Base-by-base conservation (phyloP, 768 basidiomycete genomes). In the Boletus pseudopeckii region DNA sequence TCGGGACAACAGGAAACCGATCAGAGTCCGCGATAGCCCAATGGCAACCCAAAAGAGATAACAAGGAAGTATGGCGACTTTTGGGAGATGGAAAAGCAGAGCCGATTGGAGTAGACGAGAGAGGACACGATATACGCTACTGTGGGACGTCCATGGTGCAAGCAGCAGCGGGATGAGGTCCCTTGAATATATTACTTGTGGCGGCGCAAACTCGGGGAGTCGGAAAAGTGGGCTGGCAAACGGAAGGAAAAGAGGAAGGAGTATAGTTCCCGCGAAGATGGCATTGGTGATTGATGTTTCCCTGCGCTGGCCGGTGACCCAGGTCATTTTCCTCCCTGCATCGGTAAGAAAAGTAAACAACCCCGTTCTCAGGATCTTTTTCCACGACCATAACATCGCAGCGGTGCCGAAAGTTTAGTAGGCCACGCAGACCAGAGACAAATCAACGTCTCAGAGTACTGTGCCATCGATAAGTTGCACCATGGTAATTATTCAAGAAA, bases 101-200 rank as follows among this genome's bases (percentile, higher is more conserved):
- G 17, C 34, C 1, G 58, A 55, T 41, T 66, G 66, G 28, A 64
- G 43, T 2, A 64, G 47, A 42, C 63, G 50, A 18, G 70, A 63
- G 15, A 67, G 47, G 15, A 58, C 56, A 13, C 67, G 56, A 28
- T 53, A 58, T 10, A 48, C 45, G 45, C 14, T 53, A 43, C 55
- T 60, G 1, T 72, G 72, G 32, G 59, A 56, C 1, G 72, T 59
- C 75, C 75, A 76, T 22, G 71, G 74, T 10, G 72, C 72, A 13
- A 71, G 40, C 5, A 77, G 45, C 8, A 76, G 60, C 10, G 70
- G 61, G 10, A 66, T 45, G 1, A 72, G 53, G 52, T 76, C 64
- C 34, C 60, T 63, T 8, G 70, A 65, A 50, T 72, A 65, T 47
- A 76, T 64, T 20, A 75, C 42, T 62, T 73, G 75, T 17, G 69